Evolutionary conservation across 768 basidiomycete genomes (phyloP).

Genomic region (Boletus rex-veris): DNA sequence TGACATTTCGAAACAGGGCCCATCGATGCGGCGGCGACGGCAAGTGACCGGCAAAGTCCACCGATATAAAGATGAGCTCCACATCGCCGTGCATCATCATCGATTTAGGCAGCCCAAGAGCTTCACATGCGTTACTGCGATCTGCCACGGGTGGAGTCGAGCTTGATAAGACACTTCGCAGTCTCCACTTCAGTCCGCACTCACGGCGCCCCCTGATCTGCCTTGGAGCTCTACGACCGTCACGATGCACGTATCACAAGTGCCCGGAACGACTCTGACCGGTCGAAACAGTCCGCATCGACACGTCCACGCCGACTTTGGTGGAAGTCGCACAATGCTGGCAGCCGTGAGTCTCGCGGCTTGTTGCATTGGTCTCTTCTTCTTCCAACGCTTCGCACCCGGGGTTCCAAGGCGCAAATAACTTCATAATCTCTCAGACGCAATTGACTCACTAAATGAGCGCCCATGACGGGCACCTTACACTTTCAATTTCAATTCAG

Average conservation of each 20-base stretch:
- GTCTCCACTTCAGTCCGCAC: background rate
- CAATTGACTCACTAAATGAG: background rate
- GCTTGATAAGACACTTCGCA: slow-evolving; percentile 3
- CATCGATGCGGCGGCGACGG: too few relatives aligned
- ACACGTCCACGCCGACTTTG: background rate
- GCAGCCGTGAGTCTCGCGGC: background rate
- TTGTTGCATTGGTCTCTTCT: background rate
- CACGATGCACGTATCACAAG: background rate
- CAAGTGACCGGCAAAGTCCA: background rate
- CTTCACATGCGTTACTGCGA: background rate
- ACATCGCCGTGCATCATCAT: background rate
- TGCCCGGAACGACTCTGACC: background rate
- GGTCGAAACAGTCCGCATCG: background rate
- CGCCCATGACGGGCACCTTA: background rate
- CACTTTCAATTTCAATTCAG: background rate
- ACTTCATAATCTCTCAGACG: background rate
- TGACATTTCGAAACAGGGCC: too few relatives aligned
- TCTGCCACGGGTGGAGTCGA: background rate
- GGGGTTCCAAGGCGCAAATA: too few relatives aligned
- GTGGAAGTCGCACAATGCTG: too few relatives aligned
- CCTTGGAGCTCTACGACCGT: background rate
- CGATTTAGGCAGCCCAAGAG: slow-evolving; percentile 2
- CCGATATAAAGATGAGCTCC: background rate
- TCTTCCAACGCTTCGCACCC: too few relatives aligned
- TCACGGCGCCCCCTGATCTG: background rate